Base-by-base conservation (phyloP, 2,329 filamentous ascomycete species). In the Fusarium musae region DNA sequence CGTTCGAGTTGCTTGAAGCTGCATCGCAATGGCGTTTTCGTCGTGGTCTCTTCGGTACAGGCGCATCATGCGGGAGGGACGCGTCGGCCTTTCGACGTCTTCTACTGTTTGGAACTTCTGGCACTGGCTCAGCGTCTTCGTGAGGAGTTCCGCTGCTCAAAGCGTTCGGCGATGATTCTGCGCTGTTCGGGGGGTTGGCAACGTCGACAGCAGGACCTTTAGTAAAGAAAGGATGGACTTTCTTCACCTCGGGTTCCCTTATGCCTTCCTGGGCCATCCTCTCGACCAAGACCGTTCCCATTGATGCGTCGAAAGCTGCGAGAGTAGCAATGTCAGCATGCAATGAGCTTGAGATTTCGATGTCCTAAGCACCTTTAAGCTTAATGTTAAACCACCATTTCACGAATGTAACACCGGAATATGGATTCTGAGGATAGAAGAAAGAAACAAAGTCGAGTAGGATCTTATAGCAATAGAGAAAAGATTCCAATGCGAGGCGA, bases 171-270 rank as follows among this genome's bases (percentile, higher is more conserved):
- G 69, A 12, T 30, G 58, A 52, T 17, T 49, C 21, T 30, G 63
- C 53, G 26, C 49, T 34, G n/a, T 54, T 59, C 13, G 70, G 49
- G n/a, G 58, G 36, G n/a, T 50, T 26, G 37, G 64, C 34, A 39
- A 56, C 39, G 16, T 73, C 66, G 34, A 65, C 59, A 26, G 63
- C 30, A 50, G 78, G 65, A 11, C 52, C 63, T 63, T 80, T 81
- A 43, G 81, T 76, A 76, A 90, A 90, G 80, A 90, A 89, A 23
- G 88, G 88, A 73, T 90, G 88, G 42, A 90, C 76, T 72, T 87
- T 88, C 75, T 84, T 85, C 30, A 78, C 74, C 43, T 77, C 69
- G 15, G 79, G 76, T 61, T 82, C 82, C 67, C 76, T 78, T 59
- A 80, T 71, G 63, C 78, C 81, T 77, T 82, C 80, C 61, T 82